Evolutionary conservation across 148 eudicot species (phyloP), one percentile per base, ranked within the genome.

Genomic region (Pharnaceum exiguum): DNA sequence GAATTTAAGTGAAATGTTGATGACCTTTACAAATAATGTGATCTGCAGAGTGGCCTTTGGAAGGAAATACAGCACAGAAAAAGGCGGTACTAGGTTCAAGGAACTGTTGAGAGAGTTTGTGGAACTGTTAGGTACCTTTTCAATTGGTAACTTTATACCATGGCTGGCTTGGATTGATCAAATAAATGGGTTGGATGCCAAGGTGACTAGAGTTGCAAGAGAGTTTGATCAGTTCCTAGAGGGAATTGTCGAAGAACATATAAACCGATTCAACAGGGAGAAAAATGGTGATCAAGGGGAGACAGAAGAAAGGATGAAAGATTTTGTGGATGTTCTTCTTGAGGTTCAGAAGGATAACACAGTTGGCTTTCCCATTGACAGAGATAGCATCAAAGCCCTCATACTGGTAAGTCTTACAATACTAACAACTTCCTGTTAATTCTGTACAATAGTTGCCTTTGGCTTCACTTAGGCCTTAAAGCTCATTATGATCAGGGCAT

Each of bases 41-140:
- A 66, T 79, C 27, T 76, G 85, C 54, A 72, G 82, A 68, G 75
- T 70, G 17, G 86, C 85, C 13, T 82, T 85, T 43, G 89, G 96
- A 42, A 82, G 70, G 52, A 85, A 80, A 46, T 82, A 85, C 53
- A 71, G 79, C 21, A 78, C 59, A 10, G 83, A 69, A 12, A 79
- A 74, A 51, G 55, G 26, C 5, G 81, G 79, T 31, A 61, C 59
- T 31, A 73, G 51, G 31, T 74, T 76, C 27, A 56, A 47, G 50
- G 58, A 60, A 39, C 54, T 79, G 2, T 40, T 77, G 56, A 57
- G 36, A 19, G 80, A 74, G 21, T 69, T 71, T 62, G 46, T 57
- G 30, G 66, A 73, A 57, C 36, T 82, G 27, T 23, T 89, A 42
- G 82, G 84, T 28, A 44, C 54, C 16, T 29, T 56, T 18, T 54